These are phyloP conservation scores for Populus deltoides DNA, from an alignment of 345 rosid species.

Conservation along the genomic window DNA sequence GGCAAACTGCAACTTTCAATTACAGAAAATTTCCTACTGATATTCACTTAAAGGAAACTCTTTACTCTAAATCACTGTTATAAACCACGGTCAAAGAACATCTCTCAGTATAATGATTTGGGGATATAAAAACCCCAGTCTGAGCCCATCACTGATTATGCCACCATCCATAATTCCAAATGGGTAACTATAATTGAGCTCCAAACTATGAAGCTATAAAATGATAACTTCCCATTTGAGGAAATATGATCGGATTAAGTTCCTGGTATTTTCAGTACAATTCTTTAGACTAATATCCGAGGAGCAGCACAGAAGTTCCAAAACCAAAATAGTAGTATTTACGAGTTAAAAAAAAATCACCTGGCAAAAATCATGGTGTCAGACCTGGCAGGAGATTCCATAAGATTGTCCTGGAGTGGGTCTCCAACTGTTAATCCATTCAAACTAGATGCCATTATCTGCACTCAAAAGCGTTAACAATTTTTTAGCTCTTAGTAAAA, in stretches of 20 bases:
- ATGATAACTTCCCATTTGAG: neutral
- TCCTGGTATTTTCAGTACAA: neutral
- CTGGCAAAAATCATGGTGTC: constrained; percentile 48
- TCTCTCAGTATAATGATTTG: neutral
- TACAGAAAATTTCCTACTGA: neutral
- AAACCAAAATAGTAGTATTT: neutral
- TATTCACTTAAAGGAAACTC: neutral
- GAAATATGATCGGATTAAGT: neutral
- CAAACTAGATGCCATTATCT: constrained; percentile 98
- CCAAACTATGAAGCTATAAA: neutral
- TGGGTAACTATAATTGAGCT: neutral
- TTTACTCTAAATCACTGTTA: neutral
- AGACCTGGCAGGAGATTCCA: constrained; percentile 83
- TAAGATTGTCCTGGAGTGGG: constrained; percentile 65
- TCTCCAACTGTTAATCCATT: constrained; percentile 92
- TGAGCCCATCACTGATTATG: neutral
- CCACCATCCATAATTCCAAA: neutral
- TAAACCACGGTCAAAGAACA: neutral
- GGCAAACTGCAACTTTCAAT: neutral
- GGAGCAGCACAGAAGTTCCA: neutral
- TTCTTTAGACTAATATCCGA: neutral
- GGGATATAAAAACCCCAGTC: neutral
- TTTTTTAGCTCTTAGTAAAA: neutral
- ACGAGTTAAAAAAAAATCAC: constrained; percentile 19
- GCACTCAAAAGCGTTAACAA: neutral